Evolutionary conservation across 23 red algal genomes (phyloP), one percentile per base, ranked within the genome.

Genomic region (Rhodosorus marinus): DNA sequence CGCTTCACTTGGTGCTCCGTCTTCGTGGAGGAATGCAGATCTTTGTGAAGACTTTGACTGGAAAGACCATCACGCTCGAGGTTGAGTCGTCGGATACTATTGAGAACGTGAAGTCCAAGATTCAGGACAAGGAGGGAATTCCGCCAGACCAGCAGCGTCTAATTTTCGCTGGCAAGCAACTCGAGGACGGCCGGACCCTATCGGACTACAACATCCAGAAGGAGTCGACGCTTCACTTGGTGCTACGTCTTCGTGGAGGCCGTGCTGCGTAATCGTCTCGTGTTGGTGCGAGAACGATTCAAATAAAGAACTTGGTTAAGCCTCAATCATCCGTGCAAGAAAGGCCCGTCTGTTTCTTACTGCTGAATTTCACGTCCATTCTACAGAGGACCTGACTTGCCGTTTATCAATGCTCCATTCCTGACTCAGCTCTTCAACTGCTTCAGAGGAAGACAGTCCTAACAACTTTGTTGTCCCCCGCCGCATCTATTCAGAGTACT

Each of bases 1-100:
- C 85, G 8, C 66, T 93, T 21, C 85, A 93, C 59, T 60, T 93
- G 26, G 86, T 93, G 24, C 50, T 93, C 29, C 86, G 86, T 21
- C 57, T 93, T 34, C 76, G 86, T 17, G 86, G 86, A 11, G 86
- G 86, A 22, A 75, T 82, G 86, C 70, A 81, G 63, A 79, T 87
- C 55, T 80, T 78, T 34, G 71, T 87, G 6, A 87, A 87, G 71
- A 87, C 81, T 25, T 64, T 87, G 19, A 87, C 81, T n/a, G 81
- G 81, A 20, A 87, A 78, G 71, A 87, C 81, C 6, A 87, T 87
- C 49, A 80, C 81, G 45, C 60, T 87, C 15, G 81, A 87, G 57
- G 81, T 80, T n/a, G 81, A 87, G 31, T 72, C 72, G 24, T 87
- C 81, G 33, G 81, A 87, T 55, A 87, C 71, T 11, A 87, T 87